A percentile compares a stretch with the other conserved stretches of the same genome.
phyloP scores from a whole-genome alignment of 768 basidiomycete genomes.

The Nevesoporus exiguus region DNA sequence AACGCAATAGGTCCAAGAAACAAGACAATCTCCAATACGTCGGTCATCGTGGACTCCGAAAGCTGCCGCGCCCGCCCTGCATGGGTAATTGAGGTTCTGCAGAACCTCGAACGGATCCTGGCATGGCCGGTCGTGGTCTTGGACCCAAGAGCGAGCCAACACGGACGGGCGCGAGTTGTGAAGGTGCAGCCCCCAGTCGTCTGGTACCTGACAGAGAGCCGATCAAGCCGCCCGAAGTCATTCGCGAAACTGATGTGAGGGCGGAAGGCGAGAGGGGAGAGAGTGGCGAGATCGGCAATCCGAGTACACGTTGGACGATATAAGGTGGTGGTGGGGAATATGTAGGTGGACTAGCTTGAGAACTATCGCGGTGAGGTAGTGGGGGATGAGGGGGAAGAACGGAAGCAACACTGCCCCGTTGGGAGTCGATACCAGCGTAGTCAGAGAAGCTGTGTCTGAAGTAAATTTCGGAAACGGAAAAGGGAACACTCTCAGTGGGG shows the following conservation, averaged over 20 bases:
- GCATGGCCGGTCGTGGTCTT: constrained; percentile 24
- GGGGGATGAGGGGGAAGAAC: constrained; percentile 43
- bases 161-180: constrained; percentile 3
- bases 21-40: not conserved
- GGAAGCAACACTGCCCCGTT: constrained; percentile 32
- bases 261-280: constrained; percentile 4
- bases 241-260: not conserved
- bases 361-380: constrained; percentile 29
- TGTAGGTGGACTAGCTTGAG: constrained; percentile 14
- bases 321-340: constrained; percentile 27
- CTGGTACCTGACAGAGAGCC: not conserved
- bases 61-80: constrained; percentile 27
- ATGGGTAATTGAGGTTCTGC: constrained; percentile 28
- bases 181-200: constrained; percentile 9
- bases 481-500: constrained; percentile 55
- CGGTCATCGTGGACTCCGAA: constrained; percentile 16
- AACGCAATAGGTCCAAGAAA: constrained; percentile 22
- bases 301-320: constrained; percentile 33
- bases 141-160: constrained; percentile 29
- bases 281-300: constrained; percentile 25
- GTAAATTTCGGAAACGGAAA: constrained; percentile 52
- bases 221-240: not conserved
- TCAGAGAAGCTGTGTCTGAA: constrained; percentile 43
- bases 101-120: constrained; percentile 19
- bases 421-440: constrained; percentile 29